These are phyloP conservation scores for Bonia amplexicaulis DNA, from an alignment of 176 grass and related monocot species.

Conservation along the genomic window DNA sequence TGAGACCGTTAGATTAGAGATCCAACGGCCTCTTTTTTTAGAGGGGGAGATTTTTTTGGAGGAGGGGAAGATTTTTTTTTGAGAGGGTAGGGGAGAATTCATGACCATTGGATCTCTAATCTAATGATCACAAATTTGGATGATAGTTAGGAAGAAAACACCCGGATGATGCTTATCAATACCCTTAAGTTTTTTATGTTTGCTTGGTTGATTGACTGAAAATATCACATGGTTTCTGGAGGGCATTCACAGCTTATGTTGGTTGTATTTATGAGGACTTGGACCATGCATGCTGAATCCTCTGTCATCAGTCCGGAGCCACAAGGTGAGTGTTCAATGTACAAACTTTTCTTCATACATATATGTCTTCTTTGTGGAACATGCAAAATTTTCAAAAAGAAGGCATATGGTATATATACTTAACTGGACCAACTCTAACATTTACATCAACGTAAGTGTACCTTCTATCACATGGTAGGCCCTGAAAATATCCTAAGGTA, in stretches of 20 bases:
- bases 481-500: constrained; percentile 7
- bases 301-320: constrained; percentile 28
- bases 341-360: not conserved
- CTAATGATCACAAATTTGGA: no score
- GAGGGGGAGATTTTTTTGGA: no score
- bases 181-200: not conserved
- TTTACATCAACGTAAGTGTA: constrained; percentile 36
- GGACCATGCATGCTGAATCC: constrained; percentile 35
- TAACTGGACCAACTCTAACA: constrained; percentile 14
- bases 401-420: constrained; percentile 22
- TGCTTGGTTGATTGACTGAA: not conserved
- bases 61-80: no score
- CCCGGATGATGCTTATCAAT: no score
- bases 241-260: constrained; percentile 19
- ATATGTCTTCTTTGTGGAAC: not conserved
- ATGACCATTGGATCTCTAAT: no score
- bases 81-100: no score
- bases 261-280: constrained; percentile 30
- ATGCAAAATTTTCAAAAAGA: not conserved
- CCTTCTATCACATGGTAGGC: constrained; percentile 28
- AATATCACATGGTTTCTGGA: constrained; percentile 29
- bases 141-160: no score
- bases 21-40: no score
- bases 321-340: not conserved
- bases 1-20: no score